Evolutionary conservation across 768 basidiomycete species (phyloP).

Genomic region (Rhodosporidiobolus sp.): DNA sequence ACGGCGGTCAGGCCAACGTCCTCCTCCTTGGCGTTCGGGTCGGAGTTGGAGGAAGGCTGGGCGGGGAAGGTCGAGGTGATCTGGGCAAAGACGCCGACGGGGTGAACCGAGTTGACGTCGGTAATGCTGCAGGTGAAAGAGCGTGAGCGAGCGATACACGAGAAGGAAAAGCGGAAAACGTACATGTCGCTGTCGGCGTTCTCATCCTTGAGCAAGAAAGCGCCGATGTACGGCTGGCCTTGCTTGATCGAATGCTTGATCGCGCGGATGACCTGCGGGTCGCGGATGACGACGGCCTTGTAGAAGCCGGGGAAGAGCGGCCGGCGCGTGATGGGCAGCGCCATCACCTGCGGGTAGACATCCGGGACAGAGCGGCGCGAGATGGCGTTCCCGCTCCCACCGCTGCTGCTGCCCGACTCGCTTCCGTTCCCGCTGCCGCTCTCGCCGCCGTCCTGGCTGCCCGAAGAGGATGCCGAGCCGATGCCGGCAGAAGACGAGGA

Average conservation of each 20-base stretch:
- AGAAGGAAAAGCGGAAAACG: background rate
- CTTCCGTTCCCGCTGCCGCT: background rate
- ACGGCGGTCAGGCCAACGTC: constrained; percentile 86
- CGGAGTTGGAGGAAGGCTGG: constrained; percentile 37
- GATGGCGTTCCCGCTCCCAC: constrained; percentile 7
- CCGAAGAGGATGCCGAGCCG: constrained; percentile 12
- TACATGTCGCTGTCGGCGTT: constrained; percentile 80
- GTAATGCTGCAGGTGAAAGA: constrained; percentile 56
- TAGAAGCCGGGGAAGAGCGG: constrained; percentile 97
- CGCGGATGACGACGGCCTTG: constrained; percentile 90
- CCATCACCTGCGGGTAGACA: constrained; percentile 83
- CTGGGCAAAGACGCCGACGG: constrained; percentile 93
- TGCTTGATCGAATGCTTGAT: constrained; percentile 96
- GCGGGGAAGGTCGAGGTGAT: constrained; percentile 88
- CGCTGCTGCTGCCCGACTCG: background rate
- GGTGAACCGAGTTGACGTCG: constrained; percentile 79
- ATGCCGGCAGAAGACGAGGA: background rate
- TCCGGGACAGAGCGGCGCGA: constrained; percentile 32
- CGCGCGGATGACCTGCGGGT: constrained; percentile 84
- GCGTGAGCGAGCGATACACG: background rate
- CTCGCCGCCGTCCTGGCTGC: background rate
- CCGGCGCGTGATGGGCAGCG: constrained; percentile 88
- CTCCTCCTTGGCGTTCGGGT: constrained; percentile 52
- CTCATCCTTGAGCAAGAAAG: constrained; percentile 92
- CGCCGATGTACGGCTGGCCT: constrained; percentile 94